Base-by-base conservation (phyloP, 2,329 filamentous ascomycete genomes). In the Cordyceps pruinosa region DNA sequence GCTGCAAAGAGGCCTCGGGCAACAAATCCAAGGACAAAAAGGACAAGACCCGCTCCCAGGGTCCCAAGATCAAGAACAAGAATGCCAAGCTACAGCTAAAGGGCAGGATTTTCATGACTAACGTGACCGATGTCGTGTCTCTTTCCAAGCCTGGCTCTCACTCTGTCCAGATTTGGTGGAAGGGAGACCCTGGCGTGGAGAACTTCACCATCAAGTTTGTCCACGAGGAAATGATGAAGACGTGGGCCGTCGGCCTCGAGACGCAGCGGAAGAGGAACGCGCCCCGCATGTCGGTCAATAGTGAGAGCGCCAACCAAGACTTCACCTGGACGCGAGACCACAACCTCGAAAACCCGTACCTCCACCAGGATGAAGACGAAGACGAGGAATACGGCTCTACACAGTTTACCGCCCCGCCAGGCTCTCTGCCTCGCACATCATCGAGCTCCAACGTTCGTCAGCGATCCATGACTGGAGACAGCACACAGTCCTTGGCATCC, bases 81-180 rank as follows among this genome's bases (percentile, higher is more conserved):
- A 88, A 84, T 65, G 88, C 87, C 42, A 96, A 93, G 72, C 79
- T 97, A 60, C 92, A 97, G 72, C 80, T 99, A 30, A 99, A 99
- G 73, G 94, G 94, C 39, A 85, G 94, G 52, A 99, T 99, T 66
- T 97, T 97, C 75, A 97, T 99, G 92, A 91, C 92, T 64, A 99
- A 99, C 68, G 93, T 99, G 56, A 97, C 92, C 39, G 90, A 97
- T 70, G 87, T 96, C n/a, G 78, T 96, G 42, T 92, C 88, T 19
- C 78, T 94, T 59, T 85, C 87, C 50, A 96, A 92, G 71, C 89
- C 90, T 72, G 91, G 90, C 48, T 93, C 90, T 12, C 96, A 97
- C 69, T 93, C 89, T 2, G 89, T 97, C 60, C 93, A 97, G 69
- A 97, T 99, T 57, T 97, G 92, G 80, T 99, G 94, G 94, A 97